Conservation (phyloP, 768 basidiomycete species). For the Pleurotus giganteus region DNA sequence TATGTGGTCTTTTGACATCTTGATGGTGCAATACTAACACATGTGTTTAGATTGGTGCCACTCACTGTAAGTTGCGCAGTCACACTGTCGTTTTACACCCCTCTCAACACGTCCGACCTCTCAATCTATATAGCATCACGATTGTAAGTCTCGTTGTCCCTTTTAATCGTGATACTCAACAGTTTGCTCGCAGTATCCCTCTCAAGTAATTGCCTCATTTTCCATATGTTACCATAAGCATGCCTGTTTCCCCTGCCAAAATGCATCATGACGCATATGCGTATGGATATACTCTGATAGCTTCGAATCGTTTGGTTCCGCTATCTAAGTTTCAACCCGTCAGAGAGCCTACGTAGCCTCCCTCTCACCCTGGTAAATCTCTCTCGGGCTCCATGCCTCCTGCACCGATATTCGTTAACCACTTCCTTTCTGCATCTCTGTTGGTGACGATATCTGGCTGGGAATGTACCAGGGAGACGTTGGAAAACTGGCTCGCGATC, state of each 20-base stretch:
- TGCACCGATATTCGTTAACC: neutral
- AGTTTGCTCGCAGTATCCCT: slow-evolving; percentile 61
- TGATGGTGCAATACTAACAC: slow-evolving; percentile 13
- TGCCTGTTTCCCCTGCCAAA: slow-evolving; percentile 22
- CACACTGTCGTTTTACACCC: neutral
- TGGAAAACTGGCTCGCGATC: neutral
- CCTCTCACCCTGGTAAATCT: too few species aligned
- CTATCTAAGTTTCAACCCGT: too few species aligned
- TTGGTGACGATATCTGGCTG: neutral
- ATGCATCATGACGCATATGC: slow-evolving; percentile 24
- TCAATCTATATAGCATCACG: slow-evolving; percentile 57
- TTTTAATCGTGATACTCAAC: slow-evolving; percentile 15
- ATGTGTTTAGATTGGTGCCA: slow-evolving; percentile 73
- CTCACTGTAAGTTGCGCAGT: slow-evolving; percentile 62
- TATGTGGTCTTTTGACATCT: slow-evolving; percentile 39
- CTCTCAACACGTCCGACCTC: slow-evolving; percentile 12
- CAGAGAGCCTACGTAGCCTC: too few species aligned
- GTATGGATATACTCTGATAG: slow-evolving; percentile 13
- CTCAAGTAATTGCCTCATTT: slow-evolving; percentile 71
- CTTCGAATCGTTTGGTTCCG: too few species aligned
- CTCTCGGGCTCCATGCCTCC: too few species aligned
- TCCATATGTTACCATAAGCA: slow-evolving; percentile 14
- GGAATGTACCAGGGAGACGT: neutral
- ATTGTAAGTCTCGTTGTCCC: slow-evolving; percentile 49
- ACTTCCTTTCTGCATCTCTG: neutral